Evolutionary conservation across 23 red algal genomes (phyloP).

Genomic region (Chondrus crispus): DNA sequence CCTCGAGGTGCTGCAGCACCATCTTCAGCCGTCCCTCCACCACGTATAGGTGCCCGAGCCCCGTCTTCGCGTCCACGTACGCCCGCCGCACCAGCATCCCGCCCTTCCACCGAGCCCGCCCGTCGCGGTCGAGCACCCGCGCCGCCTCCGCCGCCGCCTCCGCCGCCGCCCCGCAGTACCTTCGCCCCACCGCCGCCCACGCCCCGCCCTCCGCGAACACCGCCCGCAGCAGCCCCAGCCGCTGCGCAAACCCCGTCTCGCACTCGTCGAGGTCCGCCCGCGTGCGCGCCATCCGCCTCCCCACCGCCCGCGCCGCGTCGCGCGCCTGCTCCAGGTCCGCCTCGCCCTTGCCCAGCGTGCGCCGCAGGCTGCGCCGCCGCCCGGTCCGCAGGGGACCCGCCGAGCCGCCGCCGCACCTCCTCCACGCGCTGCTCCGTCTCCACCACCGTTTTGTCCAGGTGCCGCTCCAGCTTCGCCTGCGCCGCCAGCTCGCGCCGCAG

Average conservation of each 20-base stretch:
- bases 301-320: not conserved
- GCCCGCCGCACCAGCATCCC: not conserved
- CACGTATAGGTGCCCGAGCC: slow-evolving; percentile 38
- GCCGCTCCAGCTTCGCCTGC: slow-evolving; percentile 12
- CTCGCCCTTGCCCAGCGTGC: not conserved
- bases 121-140: not conserved
- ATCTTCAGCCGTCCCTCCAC: slow-evolving; percentile 19
- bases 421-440: slow-evolving; percentile 42
- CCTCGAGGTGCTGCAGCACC: slow-evolving; percentile 31
- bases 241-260: slow-evolving; percentile 45
- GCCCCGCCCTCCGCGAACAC: not conserved
- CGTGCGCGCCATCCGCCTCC: slow-evolving; percentile 6
- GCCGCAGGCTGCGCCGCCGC: not conserved
- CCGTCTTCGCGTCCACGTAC: slow-evolving; percentile 40
- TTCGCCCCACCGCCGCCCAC: not conserved
- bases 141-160: not conserved
- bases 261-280: slow-evolving; percentile 2
- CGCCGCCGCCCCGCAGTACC: not conserved
- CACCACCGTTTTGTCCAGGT: not conserved
- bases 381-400: not conserved
- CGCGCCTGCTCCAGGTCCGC: not conserved
- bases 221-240: slow-evolving; percentile 23
- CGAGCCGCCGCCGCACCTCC: not conserved
- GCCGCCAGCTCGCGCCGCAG: slow-evolving; percentile 14
- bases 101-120: not conserved